Evolutionary conservation across 2,329 filamentous ascomycete genomes (phyloP), one percentile per base, ranked within the genome.

Genomic region (Epichloe sp.): DNA sequence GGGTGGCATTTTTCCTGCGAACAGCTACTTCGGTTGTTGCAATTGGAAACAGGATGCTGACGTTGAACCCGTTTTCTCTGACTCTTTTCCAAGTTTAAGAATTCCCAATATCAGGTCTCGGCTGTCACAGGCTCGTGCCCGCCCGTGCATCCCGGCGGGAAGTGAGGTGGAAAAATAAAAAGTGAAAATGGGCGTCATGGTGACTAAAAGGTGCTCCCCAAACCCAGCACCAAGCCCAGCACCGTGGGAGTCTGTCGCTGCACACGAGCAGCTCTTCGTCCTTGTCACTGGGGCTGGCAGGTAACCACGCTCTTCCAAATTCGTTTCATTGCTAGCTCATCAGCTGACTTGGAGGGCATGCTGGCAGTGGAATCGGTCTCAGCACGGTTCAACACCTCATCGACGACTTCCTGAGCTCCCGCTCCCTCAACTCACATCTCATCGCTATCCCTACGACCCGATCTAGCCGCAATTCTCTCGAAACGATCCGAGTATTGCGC

Each of bases 201-300:
- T 34, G 44, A 40, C 31, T 11, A 35, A 44, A 47, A 49, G 43
- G 34, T 15, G 38, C 15, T 35, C 43, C 5, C 23, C 15, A 7
- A 26, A 0, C 23, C 23, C 23, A 0, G 23, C 23, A 23, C 23
- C 50, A 3, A 26, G 19, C 17, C 47, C 58, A 1, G 63, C 64
- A 37, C 68, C 68, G 8, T 71, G 68, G 68, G 68, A 70, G 11
- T 55, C 52, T 3, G 67, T 63, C 35, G 51, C 64, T 5, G 50
- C 64, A 31, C 58, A 69, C 35, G 69, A 77, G 53, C 76, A 78
- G 60, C 67, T 75, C 45, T 80, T 80, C 62, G 80, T 88, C 8
- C 73, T 95, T 40, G 79, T 95, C 41, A 95, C 88, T 0, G 88
- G 88, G 49, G 86, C 87, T 37, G 95, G 94, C 68, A 90, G 87